Evolutionary conservation across 148 eudicot species (phyloP).

Genomic region (Arctostaphylos glauca): DNA sequence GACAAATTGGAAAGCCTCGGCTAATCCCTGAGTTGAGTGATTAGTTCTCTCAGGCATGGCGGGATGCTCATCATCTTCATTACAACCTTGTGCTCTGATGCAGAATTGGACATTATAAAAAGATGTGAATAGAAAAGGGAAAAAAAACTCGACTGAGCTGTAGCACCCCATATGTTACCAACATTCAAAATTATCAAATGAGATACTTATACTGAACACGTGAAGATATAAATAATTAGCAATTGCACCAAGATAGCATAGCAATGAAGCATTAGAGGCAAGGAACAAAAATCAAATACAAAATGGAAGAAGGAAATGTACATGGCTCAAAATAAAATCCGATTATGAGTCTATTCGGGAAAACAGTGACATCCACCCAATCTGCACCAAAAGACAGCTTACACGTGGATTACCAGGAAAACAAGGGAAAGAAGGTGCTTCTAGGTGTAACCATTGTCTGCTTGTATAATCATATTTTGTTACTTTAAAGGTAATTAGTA

Average conservation of each 20-base stretch:
- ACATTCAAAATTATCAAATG: no score
- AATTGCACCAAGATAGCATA: background rate
- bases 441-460: background rate
- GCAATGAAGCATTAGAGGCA: background rate
- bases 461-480: background rate
- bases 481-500: background rate
- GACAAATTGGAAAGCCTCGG: constrained; percentile 72
- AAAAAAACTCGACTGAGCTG: background rate
- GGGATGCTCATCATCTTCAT: constrained; percentile 36
- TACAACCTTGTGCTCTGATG: constrained; percentile 37
- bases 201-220: no score
- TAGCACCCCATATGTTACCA: no score
- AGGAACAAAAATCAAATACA: background rate
- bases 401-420: background rate
- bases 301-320: background rate
- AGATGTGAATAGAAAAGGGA: background rate
- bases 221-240: no score
- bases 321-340: no score
- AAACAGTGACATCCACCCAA: background rate
- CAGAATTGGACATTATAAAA: constrained; percentile 7
- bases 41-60: constrained; percentile 26
- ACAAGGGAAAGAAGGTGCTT: background rate
- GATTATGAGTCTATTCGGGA: no score
- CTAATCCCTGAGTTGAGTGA: constrained; percentile 50
- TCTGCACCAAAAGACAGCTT: background rate